Evolutionary conservation across 2,329 filamentous ascomycete genomes (phyloP).

Genomic region (Coniochaeta sp.): DNA sequence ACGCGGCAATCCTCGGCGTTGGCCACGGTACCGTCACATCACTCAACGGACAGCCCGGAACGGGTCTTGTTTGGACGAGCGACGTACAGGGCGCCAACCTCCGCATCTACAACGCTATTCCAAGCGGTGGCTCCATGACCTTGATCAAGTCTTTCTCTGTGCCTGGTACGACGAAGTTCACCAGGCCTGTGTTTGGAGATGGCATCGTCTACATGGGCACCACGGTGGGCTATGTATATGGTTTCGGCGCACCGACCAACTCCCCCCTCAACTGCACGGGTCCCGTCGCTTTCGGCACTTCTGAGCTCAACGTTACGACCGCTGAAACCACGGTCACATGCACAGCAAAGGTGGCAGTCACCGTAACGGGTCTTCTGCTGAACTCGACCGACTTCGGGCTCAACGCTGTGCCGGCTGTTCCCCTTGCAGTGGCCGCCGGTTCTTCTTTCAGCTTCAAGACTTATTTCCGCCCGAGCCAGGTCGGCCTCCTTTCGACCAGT

Average conservation of each 20-base stretch:
- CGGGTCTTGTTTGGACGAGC: constrained; percentile 48
- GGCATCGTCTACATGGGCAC: constrained; percentile 48
- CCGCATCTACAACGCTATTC: constrained; percentile 45
- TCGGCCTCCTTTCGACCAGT: constrained; percentile 41
- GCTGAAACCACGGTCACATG: constrained; percentile 34
- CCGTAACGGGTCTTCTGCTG: constrained; percentile 30
- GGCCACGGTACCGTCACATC: constrained; percentile 51
- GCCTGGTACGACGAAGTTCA: constrained; percentile 47
- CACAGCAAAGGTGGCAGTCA: constrained; percentile 35
- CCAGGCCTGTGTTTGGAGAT: constrained; percentile 50
- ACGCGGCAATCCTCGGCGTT: constrained; percentile 47
- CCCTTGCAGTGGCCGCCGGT: constrained; percentile 25
- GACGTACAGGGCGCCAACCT: constrained; percentile 48
- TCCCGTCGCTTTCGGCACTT: constrained; percentile 37
- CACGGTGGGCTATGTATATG: constrained; percentile 43
- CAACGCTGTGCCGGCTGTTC: constrained; percentile 21
- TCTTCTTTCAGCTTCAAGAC: constrained; percentile 34
- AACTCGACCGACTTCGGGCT: constrained; percentile 29
- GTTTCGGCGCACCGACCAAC: constrained; percentile 48
- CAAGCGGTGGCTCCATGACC: constrained; percentile 35
- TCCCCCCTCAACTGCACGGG: constrained; percentile 46
- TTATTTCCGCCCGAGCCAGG: constrained; percentile 34
- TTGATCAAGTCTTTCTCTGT: constrained; percentile 45
- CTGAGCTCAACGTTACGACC: constrained; percentile 30
- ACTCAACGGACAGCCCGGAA: constrained; percentile 43